These are phyloP conservation scores for Amoebophrya sp. DNA, from an alignment of 169 alveolate species.

Conservation along the genomic window DNA sequence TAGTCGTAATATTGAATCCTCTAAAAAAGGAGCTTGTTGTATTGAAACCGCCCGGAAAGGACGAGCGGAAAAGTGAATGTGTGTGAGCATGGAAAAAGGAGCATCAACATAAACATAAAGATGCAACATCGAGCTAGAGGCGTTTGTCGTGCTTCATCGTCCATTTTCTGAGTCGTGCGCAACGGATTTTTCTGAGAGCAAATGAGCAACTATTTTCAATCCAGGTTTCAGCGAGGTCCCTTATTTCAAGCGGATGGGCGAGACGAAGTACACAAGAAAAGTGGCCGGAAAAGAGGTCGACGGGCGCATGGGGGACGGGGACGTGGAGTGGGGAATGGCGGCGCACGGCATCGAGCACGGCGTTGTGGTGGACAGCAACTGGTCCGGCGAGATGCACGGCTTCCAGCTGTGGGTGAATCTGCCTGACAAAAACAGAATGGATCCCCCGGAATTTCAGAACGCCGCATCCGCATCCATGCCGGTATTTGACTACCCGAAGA, in stretches of 20 bases:
- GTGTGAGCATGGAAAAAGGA: too few relatives aligned
- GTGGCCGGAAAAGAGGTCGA: neutral
- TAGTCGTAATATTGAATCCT: too few relatives aligned
- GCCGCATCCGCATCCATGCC: neutral
- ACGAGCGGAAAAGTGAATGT: too few relatives aligned
- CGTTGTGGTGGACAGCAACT: neutral
- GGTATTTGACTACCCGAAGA: neutral
- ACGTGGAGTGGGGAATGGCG: conserved; percentile 2
- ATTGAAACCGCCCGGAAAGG: too few relatives aligned
- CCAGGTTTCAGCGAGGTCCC: conserved; percentile 19
- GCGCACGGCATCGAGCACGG: conserved; percentile 14
- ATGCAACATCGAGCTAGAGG: too few relatives aligned
- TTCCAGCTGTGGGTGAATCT: neutral
- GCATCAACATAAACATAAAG: too few relatives aligned
- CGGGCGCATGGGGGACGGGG: neutral
- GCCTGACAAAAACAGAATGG: neutral
- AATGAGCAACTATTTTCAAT: too few relatives aligned
- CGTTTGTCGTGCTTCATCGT: too few relatives aligned
- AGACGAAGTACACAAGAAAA: neutral
- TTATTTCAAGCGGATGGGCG: neutral
- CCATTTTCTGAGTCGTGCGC: too few relatives aligned
- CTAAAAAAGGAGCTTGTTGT: too few relatives aligned
- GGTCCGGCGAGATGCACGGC: neutral
- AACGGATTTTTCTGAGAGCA: too few relatives aligned
- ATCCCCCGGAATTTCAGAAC: neutral